These are phyloP conservation scores for Candida oleophila DNA, from an alignment of 805 yeast genomes.

Conservation along the genomic window DNA sequence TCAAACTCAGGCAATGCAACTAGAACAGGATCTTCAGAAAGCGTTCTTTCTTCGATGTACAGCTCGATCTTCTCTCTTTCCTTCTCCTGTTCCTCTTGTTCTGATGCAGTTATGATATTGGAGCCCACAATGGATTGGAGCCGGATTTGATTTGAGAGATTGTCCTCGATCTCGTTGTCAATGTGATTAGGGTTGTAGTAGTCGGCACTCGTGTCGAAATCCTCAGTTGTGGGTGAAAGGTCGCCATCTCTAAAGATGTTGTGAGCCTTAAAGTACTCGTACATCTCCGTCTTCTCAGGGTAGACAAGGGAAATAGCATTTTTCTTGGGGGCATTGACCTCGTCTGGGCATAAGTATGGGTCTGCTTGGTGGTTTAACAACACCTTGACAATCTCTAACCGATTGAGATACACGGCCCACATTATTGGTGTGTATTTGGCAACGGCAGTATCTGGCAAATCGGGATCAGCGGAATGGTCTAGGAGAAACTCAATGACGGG, in stretches of 20 bases:
- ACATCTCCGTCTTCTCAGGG: conserved; percentile 52
- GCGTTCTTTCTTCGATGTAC: conserved; percentile 25
- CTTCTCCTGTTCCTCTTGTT: conserved; percentile 12
- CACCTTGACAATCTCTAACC: conserved; percentile 51
- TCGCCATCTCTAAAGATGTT: conserved; percentile 21
- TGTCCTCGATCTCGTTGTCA: conserved; percentile 33
- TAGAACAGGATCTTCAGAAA: conserved; percentile 28
- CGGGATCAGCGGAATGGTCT: conserved; percentile 46
- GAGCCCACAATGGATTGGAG: conserved; percentile 29
- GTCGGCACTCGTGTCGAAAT: background rate
- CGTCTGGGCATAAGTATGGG: conserved; percentile 39
- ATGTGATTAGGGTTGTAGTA: conserved; percentile 9
- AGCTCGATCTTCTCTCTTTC: conserved; percentile 19
- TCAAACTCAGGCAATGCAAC: conserved; percentile 45
- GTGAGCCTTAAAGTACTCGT: conserved; percentile 58
- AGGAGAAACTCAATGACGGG: conserved; percentile 49
- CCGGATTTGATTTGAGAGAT: conserved; percentile 31
- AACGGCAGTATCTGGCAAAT: conserved; percentile 47
- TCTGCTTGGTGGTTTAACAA: conserved; percentile 67
- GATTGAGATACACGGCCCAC: conserved; percentile 80
- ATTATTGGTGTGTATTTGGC: conserved; percentile 65
- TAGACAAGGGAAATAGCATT: conserved; percentile 58
- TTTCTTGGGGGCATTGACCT: conserved; percentile 23
- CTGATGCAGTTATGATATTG: conserved; percentile 2
- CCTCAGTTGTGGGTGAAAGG: background rate